Conservation (phyloP, 148 eudicot species). For the Oxyria digyna region DNA sequence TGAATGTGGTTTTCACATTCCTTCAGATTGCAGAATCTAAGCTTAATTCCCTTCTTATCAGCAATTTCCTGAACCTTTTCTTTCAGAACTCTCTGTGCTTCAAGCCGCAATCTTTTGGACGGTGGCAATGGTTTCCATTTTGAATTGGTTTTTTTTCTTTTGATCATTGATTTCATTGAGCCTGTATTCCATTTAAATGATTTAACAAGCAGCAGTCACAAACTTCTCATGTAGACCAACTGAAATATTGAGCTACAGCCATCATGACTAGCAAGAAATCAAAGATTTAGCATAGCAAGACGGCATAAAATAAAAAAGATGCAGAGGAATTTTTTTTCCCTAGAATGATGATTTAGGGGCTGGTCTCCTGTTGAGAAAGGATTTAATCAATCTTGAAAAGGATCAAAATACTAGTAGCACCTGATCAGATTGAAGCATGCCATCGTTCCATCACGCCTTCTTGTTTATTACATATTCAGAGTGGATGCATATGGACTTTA, state of each 20-base stretch:
- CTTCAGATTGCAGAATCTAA: conserved; percentile 82
- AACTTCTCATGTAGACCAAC: conserved; percentile 48
- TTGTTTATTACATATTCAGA: background rate
- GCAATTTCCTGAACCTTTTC: conserved; percentile 99
- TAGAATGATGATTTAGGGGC: background rate
- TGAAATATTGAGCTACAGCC: conserved; percentile 9
- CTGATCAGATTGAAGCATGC: background rate
- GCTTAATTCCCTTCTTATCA: conserved; percentile 90
- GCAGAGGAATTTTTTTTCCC: background rate
- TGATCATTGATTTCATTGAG: conserved; percentile 56
- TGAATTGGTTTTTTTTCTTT: conserved; percentile 52
- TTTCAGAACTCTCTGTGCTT: conserved; percentile 97
- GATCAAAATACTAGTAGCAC: background rate
- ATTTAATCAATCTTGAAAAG: background rate
- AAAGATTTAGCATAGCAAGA: background rate
- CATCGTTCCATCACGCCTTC: background rate
- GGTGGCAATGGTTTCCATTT: conserved; percentile 92
- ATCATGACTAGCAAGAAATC: background rate
- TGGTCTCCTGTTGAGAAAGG: background rate
- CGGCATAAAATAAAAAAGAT: background rate
- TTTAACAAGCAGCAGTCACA: conserved; percentile 80
- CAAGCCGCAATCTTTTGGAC: conserved; percentile 89
- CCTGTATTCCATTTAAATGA: conserved; percentile 92
- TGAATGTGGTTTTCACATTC: conserved; percentile 87
- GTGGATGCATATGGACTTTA: background rate